phyloP scores from a whole-genome alignment of 495 filamentous ascomycete species.

The Chlorociboria aeruginascens region DNA sequence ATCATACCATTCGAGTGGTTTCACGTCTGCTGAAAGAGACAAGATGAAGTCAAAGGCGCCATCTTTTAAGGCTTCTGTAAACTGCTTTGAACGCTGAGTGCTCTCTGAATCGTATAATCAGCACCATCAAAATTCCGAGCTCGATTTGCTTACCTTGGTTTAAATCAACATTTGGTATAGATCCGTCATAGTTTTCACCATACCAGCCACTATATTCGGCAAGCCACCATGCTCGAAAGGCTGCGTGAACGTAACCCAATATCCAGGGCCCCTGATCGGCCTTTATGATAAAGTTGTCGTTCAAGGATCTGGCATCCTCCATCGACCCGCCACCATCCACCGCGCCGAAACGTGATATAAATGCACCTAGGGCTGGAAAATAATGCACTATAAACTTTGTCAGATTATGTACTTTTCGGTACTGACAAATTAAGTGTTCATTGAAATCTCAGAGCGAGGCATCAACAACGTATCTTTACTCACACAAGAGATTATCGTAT shows the following conservation, averaged over 20 bases:
- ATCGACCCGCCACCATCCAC: conserved; percentile 48
- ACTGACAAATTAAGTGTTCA: conserved; percentile 6
- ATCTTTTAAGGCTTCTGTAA: conserved; percentile 69
- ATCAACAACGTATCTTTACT: background rate
- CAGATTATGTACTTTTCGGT: no score
- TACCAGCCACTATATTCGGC: conserved; percentile 87
- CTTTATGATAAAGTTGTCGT: conserved; percentile 49
- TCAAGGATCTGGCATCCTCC: conserved; percentile 53
- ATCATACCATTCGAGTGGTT: conserved; percentile 62
- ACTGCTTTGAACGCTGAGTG: conserved; percentile 53
- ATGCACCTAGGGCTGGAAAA: conserved; percentile 61
- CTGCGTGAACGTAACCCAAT: conserved; percentile 62
- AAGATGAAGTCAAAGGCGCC: conserved; percentile 88
- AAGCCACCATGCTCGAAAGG: conserved; percentile 70
- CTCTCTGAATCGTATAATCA: conserved; percentile 35
- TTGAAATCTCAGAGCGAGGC: background rate
- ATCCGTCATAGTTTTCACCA: conserved; percentile 48
- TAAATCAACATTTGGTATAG: conserved; percentile 37
- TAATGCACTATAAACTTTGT: conserved; percentile 53
- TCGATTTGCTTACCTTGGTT: conserved; percentile 26
- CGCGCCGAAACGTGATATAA: conserved; percentile 62
- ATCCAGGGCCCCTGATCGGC: conserved; percentile 56
- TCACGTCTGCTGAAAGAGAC: conserved; percentile 67
- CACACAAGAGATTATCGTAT: conserved; percentile 46
- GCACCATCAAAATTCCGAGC: conserved; percentile 9